Percentiles rank a stretch among this genome's conserved stretches.
phyloP scores from a whole-genome alignment of 345 rosid species.

The Ailanthus altissimus region DNA sequence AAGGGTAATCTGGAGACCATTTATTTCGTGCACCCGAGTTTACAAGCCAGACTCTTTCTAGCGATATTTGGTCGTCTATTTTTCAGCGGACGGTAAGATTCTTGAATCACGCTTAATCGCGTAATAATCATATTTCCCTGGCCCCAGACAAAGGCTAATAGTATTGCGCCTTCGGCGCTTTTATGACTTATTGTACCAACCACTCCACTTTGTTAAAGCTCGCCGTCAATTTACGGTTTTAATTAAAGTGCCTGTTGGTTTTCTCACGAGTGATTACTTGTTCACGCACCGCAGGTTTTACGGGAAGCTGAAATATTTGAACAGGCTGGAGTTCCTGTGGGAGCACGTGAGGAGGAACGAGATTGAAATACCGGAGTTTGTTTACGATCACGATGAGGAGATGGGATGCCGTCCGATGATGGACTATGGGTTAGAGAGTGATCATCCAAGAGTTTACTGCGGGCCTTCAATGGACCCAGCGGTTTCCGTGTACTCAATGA shows the following conservation, averaged over 20 bases:
- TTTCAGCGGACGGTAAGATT: constrained; percentile 55
- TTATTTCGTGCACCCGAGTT: constrained; percentile 62
- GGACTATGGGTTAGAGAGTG: constrained; percentile 58
- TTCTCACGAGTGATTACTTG: not conserved
- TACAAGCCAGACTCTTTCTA: constrained; percentile 57
- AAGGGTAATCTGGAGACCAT: constrained; percentile 43
- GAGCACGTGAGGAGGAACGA: constrained; percentile 62
- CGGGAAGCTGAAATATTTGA: constrained; percentile 52
- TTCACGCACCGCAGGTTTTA: constrained; percentile 43
- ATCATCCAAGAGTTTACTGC: constrained; percentile 43
- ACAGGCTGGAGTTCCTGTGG: constrained; percentile 62
- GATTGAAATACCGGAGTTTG: constrained; percentile 63
- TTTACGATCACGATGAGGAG: constrained; percentile 55
- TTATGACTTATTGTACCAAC: not conserved
- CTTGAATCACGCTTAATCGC: not conserved
- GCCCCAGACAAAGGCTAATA: not conserved
- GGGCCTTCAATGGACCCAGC: constrained; percentile 34
- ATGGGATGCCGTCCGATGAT: constrained; percentile 45
- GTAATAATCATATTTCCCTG: not conserved
- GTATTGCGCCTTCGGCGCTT: not conserved
- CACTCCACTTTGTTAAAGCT: not conserved
- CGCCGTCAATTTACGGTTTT: not conserved
- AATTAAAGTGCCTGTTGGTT: not conserved
- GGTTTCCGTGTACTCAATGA: constrained; percentile 44
- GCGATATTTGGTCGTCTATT: constrained; percentile 66